Percentiles rank a stretch among this genome's conserved stretches.
Evolutionary conservation across 2,329 filamentous ascomycete species (phyloP).

Genomic region (Verticillium tricorpus): DNA sequence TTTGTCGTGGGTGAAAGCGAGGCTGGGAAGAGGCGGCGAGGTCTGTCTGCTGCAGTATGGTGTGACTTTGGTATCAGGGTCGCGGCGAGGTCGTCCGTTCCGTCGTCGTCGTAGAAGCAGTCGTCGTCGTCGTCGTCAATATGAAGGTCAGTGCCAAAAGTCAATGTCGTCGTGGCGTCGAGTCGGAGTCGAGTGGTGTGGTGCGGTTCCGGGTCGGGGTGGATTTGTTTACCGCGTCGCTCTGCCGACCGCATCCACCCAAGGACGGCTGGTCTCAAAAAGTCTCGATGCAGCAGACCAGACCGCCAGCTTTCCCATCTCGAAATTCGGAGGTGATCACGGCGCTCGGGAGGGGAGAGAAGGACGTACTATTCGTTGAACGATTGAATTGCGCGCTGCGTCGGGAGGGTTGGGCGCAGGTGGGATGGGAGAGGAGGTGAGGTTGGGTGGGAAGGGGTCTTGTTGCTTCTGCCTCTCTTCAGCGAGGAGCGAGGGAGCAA

Average conservation of each 20-base stretch:
- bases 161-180: no score
- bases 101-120: neutral
- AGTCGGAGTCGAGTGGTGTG: constrained; percentile 9
- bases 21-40: constrained; percentile 2
- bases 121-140: no score
- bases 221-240: constrained; percentile 25
- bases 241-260: constrained; percentile 12
- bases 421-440: neutral
- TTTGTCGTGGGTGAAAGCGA: neutral
- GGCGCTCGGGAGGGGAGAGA: neutral
- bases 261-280: neutral
- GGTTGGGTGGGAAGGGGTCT: neutral
- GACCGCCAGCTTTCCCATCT: neutral
- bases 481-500: neutral
- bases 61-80: constrained; percentile 4
- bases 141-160: no score
- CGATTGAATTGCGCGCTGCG: neutral
- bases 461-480: neutral
- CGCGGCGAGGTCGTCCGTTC: constrained; percentile 8
- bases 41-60: constrained; percentile 8
- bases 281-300: neutral
- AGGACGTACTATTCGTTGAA: neutral
- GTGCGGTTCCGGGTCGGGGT: constrained; percentile 11
- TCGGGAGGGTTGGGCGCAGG: neutral
- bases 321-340: neutral